phyloP scores from a whole-genome alignment of 2,329 filamentous ascomycete genomes.

The Cladobotryum mycophilum region DNA sequence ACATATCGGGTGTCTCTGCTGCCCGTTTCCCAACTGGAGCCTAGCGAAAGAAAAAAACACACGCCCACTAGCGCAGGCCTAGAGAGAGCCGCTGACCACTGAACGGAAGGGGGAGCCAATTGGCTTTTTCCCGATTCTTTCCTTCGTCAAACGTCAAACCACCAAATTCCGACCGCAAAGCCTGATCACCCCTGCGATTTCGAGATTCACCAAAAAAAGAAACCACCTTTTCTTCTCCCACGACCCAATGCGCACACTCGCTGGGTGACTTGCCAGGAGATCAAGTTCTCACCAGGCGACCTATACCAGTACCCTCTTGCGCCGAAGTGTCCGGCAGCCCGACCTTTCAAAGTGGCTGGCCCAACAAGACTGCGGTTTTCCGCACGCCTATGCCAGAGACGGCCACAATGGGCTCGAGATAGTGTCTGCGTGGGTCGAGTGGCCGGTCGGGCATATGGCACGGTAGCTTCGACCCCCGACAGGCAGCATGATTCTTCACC shows the following conservation, averaged over 20 bases:
- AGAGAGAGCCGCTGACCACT: neutral
- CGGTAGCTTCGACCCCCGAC: slow-evolving; percentile 19
- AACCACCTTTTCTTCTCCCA: neutral
- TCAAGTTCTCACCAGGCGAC: neutral
- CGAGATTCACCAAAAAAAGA: neutral
- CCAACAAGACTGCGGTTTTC: slow-evolving; percentile 36
- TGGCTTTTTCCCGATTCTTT: neutral
- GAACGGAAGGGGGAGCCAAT: neutral
- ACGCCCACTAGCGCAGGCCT: neutral
- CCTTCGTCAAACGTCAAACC: neutral
- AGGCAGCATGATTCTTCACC: slow-evolving; percentile 15
- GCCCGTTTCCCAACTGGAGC: neutral
- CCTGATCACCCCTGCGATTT: neutral
- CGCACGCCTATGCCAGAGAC: slow-evolving; percentile 35
- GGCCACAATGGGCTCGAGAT: slow-evolving; percentile 35
- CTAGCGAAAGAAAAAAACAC: neutral
- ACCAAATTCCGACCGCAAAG: neutral
- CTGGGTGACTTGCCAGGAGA: neutral
- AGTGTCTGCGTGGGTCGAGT: slow-evolving; percentile 31
- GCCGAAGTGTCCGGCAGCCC: slow-evolving; percentile 11
- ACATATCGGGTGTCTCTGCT: neutral
- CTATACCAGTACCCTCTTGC: neutral
- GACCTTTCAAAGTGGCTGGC: slow-evolving; percentile 27
- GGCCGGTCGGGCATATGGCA: slow-evolving; percentile 30
- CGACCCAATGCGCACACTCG: neutral